These are phyloP conservation scores for Ailanthus altissimus DNA, from an alignment of 345 rosid genomes.

Conservation along the genomic window DNA sequence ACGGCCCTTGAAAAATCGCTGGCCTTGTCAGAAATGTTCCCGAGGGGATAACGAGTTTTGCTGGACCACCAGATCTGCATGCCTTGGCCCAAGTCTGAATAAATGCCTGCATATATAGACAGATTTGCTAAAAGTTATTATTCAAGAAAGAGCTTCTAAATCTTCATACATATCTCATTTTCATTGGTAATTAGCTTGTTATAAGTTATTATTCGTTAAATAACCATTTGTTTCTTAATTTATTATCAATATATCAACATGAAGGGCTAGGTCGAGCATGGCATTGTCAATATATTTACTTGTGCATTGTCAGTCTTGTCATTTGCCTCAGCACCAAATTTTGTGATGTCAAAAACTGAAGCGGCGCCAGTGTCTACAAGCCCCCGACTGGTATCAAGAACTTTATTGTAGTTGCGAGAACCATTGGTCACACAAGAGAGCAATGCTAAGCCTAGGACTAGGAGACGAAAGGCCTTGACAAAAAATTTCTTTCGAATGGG, in stretches of 20 bases:
- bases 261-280: background rate
- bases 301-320: constrained; percentile 36
- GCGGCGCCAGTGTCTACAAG: constrained; percentile 29
- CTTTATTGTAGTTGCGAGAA: background rate
- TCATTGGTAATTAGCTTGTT: background rate
- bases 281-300: constrained; percentile 14
- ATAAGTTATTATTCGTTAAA: too few species aligned
- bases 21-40: constrained; percentile 49
- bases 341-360: constrained; percentile 45
- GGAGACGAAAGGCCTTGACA: constrained; percentile 20
- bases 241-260: background rate
- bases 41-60: constrained; percentile 49
- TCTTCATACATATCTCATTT: too few species aligned
- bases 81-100: constrained; percentile 55
- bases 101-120: constrained; percentile 46
- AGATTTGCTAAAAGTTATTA: background rate
- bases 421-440: constrained; percentile 45
- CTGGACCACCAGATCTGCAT: constrained; percentile 40
- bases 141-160: background rate
- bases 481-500: constrained; percentile 30
- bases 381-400: constrained; percentile 32
- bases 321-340: constrained; percentile 43
- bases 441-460: constrained; percentile 28
- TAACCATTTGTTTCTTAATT: background rate
- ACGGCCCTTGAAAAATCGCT: constrained; percentile 61